A percentile compares a stretch with the other conserved stretches of the same genome.
phyloP scores from a whole-genome alignment of 2,329 filamentous ascomycete species.

The Fusarium avenaceum region DNA sequence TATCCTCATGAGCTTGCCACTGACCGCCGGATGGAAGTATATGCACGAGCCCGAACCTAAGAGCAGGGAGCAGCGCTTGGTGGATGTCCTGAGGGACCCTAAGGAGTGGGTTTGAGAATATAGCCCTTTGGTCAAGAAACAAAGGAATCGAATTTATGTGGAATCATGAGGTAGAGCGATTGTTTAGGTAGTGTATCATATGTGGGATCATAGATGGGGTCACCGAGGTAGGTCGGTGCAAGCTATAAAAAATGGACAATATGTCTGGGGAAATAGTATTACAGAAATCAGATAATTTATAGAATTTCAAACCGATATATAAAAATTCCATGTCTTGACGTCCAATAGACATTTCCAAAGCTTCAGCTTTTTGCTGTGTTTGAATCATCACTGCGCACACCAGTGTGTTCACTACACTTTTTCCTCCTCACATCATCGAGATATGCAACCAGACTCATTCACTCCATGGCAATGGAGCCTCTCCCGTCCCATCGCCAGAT shows the following conservation, averaged over 20 bases:
- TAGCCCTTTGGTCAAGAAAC: background rate
- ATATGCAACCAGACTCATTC: constrained; percentile 11
- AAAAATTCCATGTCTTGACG: background rate
- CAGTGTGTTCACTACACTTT: constrained; percentile 17
- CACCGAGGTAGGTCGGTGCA: constrained; percentile 36
- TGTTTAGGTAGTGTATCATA: constrained; percentile 42
- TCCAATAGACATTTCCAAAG: background rate
- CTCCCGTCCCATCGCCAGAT: constrained; percentile 58
- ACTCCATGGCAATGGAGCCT: constrained; percentile 39
- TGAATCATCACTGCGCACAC: constrained; percentile 8
- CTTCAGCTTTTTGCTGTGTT: background rate
- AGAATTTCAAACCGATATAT: background rate
- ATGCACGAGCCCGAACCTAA: constrained; percentile 88
- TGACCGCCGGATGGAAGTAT: constrained; percentile 95
- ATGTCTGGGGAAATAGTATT: background rate
- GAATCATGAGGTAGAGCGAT: constrained; percentile 31
- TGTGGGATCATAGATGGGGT: constrained; percentile 40
- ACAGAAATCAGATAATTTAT: constrained; percentile 24
- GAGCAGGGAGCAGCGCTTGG: constrained; percentile 81
- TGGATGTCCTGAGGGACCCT: constrained; percentile 77
- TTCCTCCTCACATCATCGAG: constrained; percentile 14
- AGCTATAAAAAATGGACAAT: constrained; percentile 19
- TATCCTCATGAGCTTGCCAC: constrained; percentile 95
- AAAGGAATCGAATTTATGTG: constrained; percentile 14
- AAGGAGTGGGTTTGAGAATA: constrained; percentile 73